Base-by-base conservation (phyloP, 345 rosid genomes). In the Moricandia moricandioides region DNA sequence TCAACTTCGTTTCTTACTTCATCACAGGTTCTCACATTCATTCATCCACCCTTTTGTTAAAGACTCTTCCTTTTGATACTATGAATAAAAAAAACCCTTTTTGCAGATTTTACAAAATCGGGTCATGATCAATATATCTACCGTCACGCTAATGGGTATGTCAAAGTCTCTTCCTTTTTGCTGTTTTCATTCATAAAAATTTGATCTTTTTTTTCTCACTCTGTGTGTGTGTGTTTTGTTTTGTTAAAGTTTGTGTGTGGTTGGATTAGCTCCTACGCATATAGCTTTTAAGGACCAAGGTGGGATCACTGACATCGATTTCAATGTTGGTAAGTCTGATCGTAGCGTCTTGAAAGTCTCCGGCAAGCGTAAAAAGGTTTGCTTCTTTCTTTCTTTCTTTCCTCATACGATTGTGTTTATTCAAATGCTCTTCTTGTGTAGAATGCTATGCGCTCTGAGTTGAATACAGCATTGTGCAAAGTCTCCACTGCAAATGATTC, bases 241-340 rank as follows among this genome's bases (percentile, higher is more conserved):
- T n/a, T n/a, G n/a, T n/a, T n/a, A n/a, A 73, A 91, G 98, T 54
- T 78, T 92, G 86, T 89, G 98, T 74, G 92, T 95, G 47, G 81
- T 92, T 55, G 98, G 99, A 8, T 78, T 92, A 83, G 99, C 98
- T 78, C 79, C 89, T 6, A 82, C 88, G 4, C 98, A 87, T 69
- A 74, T 82, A 43, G 99, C 94, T 17, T 87, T 96, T 74, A 86
- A 86, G 81, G 98, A 92, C 68, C 83, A 84, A 79, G 91, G 91
- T 69, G 98, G 96, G 5, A 84, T 96, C 75, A 81, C 78, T 3
- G 81, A 83, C 18, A 87, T 96, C 47, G 99, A 96, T 85, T 91
- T 92, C 70, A 92, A 96, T 81, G 98, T 92, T 3, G 97, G 99
- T 29, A 96, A 91, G 86, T 90, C 96, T 69, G 96, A 96, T 78